These are phyloP conservation scores for Cryptosporidium muris DNA, from an alignment of 169 alveolate genomes.

Conservation along the genomic window DNA sequence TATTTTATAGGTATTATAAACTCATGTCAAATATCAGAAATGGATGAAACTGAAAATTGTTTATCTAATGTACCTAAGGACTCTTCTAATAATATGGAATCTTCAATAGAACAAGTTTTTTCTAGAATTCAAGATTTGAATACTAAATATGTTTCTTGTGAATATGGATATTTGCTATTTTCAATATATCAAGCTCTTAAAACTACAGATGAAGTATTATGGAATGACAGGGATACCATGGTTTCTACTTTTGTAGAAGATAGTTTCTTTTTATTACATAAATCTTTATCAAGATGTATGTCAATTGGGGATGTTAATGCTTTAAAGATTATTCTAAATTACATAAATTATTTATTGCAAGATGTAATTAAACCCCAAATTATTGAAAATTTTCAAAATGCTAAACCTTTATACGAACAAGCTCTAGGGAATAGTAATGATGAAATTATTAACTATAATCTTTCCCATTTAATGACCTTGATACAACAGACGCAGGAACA, in stretches of 20 bases:
- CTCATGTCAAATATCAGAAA: conserved; percentile 7
- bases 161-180: conserved; percentile 41
- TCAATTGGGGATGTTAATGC: conserved; percentile 33
- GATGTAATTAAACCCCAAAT: conserved; percentile 45
- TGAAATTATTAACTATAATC: conserved; percentile 13
- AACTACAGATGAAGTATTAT: conserved; percentile 34
- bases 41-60: neutral
- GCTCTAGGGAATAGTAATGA: conserved; percentile 61
- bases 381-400: conserved; percentile 32
- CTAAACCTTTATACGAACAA: conserved; percentile 27
- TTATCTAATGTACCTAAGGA: neutral
- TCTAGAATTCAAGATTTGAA: conserved; percentile 32
- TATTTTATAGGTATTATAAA: conserved; percentile 30
- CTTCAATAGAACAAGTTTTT: neutral
- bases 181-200: conserved; percentile 61
- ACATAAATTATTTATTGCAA: conserved; percentile 30
- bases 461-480: conserved; percentile 12
- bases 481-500: conserved; percentile 32
- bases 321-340: conserved; percentile 23
- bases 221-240: conserved; percentile 56
- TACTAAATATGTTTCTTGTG: conserved; percentile 58
- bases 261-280: conserved; percentile 43
- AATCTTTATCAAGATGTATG: conserved; percentile 48
- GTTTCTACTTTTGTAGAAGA: conserved; percentile 64
- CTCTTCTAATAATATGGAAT: neutral